These are phyloP conservation scores for Chrysoporthe puriensis DNA, from an alignment of 2,329 filamentous ascomycete genomes.

Conservation along the genomic window DNA sequence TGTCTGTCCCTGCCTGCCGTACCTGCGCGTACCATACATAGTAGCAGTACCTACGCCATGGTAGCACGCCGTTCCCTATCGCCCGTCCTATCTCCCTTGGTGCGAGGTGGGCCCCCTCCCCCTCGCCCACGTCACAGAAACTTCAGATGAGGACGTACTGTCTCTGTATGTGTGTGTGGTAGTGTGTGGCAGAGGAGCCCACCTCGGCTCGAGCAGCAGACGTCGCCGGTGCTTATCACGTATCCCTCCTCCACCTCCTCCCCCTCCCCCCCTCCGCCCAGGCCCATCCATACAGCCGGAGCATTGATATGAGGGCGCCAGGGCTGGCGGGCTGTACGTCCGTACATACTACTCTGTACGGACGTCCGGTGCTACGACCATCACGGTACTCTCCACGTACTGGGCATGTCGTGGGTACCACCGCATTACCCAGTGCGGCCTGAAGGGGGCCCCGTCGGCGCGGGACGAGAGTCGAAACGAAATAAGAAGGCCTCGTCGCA, in stretches of 20 bases:
- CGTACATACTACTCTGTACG: too few species aligned
- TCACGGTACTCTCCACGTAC: too few species aligned
- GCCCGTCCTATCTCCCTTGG: not conserved
- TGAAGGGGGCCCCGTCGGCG: not conserved
- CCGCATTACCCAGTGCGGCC: not conserved
- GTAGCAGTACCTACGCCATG: too few species aligned
- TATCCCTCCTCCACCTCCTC: too few species aligned
- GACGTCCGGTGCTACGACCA: too few species aligned
- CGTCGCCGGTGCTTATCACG: too few species aligned
- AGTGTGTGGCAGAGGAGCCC: too few species aligned
- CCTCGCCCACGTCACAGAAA: not conserved
- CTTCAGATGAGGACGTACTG: not conserved
- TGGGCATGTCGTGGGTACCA: too few species aligned
- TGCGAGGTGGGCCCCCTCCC: not conserved
- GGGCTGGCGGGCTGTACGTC: not conserved
- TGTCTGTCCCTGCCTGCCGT: not conserved
- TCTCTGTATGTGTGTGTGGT: too few species aligned
- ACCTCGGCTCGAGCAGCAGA: not conserved
- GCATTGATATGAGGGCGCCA: conserved; percentile 21
- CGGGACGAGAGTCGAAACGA: not conserved
- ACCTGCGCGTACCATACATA: not conserved
- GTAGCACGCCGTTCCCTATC: too few species aligned
- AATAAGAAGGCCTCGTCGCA: not conserved
- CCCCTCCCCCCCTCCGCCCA: too few species aligned
- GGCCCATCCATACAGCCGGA: not conserved